phyloP scores from a whole-genome alignment of 345 rosid genomes.

The Murraya koenigii region DNA sequence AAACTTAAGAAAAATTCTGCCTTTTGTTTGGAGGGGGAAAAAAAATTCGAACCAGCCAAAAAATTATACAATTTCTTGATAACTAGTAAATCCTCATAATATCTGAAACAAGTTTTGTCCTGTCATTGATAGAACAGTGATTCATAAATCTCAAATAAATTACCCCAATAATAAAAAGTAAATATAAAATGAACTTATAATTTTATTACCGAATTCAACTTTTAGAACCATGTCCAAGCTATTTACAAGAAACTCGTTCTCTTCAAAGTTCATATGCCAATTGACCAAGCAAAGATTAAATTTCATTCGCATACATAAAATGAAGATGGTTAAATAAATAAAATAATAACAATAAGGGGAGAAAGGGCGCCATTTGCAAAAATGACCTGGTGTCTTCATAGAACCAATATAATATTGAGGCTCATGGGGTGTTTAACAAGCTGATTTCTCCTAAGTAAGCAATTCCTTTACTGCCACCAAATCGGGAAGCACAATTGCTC shows the following conservation, averaged over 20 bases:
- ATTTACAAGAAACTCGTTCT: neutral
- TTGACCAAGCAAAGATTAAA: neutral
- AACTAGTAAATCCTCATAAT: too few species aligned
- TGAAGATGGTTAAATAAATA: neutral
- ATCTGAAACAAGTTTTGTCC: neutral
- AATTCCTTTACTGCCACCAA: conserved; percentile 60
- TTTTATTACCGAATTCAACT: neutral
- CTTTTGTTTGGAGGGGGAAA: neutral
- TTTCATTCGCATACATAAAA: neutral
- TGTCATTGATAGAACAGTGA: neutral
- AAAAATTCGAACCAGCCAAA: neutral
- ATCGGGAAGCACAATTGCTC: conserved; percentile 83
- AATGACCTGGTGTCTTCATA: too few species aligned
- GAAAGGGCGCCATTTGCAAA: too few species aligned
- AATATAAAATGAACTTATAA: neutral
- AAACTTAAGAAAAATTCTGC: too few species aligned
- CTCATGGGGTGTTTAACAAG: conserved; percentile 15
- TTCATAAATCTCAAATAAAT: neutral
- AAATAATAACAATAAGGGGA: neutral
- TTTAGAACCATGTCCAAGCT: neutral
- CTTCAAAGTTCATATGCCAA: neutral
- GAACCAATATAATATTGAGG: neutral
- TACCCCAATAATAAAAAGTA: neutral
- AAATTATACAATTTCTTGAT: neutral
- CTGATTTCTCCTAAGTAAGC: conserved; percentile 45